Evolutionary conservation across 2,329 filamentous ascomycete genomes (phyloP), one percentile per base, ranked within the genome.

Genomic region (Fusarium miscanthi): DNA sequence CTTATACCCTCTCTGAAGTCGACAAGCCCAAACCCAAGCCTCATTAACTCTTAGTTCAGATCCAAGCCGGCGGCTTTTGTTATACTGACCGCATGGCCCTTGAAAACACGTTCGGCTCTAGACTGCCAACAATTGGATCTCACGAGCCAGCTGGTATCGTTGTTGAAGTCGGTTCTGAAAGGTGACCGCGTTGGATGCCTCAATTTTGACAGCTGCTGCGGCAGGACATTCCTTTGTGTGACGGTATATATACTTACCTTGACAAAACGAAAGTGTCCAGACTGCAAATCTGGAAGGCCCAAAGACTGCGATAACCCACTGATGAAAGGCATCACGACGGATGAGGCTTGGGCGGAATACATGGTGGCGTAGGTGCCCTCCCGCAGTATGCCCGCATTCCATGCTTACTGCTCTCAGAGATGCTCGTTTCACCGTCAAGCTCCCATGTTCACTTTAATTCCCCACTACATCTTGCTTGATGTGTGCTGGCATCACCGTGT

Each of bases 41-140:
- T 17, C 37, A 35, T 25, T 65, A 56, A 10, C 59, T 64, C 1
- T 16, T 69, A 0, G n/a, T 69, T 2, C 46, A 41, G 8, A 59
- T 69, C 12, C 41, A 59, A 16, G 64, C 64, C 1, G 66, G 59
- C 8, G 64, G 46, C 0, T 69, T 64, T 16, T 64, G 52, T 6
- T 52, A 69, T 5, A 69, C 64, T 6, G 42, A 56, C 21, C 64
- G 64, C 23, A 69, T 69, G 37, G 52, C 64, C 3, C n/a, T 69
- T 3, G 33, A 21, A 1, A 63, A 63, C 21, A 37, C n/a, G 1
- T 69, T 64, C 6, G 2, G 4, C 16, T 25, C 42, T 0, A 10
- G 27, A 1, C 0, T 59, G 3, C 59, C 66, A 1, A 64, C 59
- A 4, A 25, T 54, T 3, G 27, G 65, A 0, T 51, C 33, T 4